Conservation (phyloP, 2,329 filamentous ascomycete species). For the Fonsecaea nubica region DNA sequence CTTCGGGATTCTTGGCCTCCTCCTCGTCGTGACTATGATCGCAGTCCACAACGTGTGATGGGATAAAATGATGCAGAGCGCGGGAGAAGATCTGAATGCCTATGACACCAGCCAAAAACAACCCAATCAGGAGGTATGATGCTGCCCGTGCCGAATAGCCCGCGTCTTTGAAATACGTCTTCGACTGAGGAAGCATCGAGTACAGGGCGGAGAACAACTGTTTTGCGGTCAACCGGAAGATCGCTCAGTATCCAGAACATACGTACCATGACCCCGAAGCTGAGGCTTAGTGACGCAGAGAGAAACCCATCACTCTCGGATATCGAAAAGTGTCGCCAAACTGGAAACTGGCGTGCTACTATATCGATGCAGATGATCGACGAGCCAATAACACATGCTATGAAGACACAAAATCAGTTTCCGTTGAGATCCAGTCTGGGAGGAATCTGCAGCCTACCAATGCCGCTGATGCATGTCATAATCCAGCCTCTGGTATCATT, state of each 20-base stretch:
- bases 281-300: constrained; percentile 85
- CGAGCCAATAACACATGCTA: constrained; percentile 71
- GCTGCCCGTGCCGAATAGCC: constrained; percentile 71
- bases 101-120: constrained; percentile 57
- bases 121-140: constrained; percentile 55
- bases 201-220: constrained; percentile 91
- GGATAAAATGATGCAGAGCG: constrained; percentile 55
- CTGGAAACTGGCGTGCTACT: constrained; percentile 73
- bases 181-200: constrained; percentile 89
- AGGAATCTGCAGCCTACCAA: constrained; percentile 57
- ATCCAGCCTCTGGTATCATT: constrained; percentile 95
- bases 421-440: not conserved
- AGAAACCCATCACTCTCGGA: constrained; percentile 88
- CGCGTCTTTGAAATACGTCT: constrained; percentile 73
- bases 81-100: constrained; percentile 54
- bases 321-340: constrained; percentile 80
- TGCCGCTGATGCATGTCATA: constrained; percentile 81
- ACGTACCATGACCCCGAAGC: constrained; percentile 92
- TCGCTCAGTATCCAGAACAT: not conserved
- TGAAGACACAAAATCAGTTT: constrained; percentile 25
- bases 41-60: constrained; percentile 57
- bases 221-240: constrained; percentile 18
- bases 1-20: constrained; percentile 42
- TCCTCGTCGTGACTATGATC: constrained; percentile 53
- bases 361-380: constrained; percentile 87